phyloP scores from a whole-genome alignment of 352 stramenopile species.

The Globisporangium spinosum region DNA sequence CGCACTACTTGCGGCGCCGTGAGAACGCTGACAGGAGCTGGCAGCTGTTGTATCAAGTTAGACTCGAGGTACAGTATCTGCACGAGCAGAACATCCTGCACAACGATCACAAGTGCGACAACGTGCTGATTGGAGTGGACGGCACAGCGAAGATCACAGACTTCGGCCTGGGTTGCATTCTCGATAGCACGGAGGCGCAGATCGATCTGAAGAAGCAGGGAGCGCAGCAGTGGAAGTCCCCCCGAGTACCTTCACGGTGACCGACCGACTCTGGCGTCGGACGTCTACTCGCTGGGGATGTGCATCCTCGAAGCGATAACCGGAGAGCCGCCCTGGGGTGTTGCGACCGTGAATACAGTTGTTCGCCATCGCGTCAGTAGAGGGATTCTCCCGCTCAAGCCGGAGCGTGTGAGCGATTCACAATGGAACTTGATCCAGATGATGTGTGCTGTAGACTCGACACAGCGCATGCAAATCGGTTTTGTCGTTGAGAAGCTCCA shows the following conservation, averaged over 20 bases:
- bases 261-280: conserved; percentile 1
- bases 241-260: neutral
- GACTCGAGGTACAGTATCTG: conserved; percentile 1
- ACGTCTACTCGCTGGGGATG: conserved; percentile 13
- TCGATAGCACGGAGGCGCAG: conserved; percentile 2
- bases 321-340: conserved; percentile 1
- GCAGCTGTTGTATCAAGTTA: neutral
- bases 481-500: neutral
- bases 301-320: conserved; percentile 11
- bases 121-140: conserved; percentile 5
- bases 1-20: neutral
- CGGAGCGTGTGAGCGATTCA: neutral
- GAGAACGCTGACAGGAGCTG: neutral
- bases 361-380: neutral
- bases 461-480: neutral
- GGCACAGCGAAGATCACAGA: conserved; percentile 7
- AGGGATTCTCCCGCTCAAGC: neutral
- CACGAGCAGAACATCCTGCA: conserved; percentile 7
- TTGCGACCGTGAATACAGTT: neutral
- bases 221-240: neutral
- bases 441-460: neutral
- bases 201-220: conserved; percentile 1
- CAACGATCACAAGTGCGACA: conserved; percentile 15
- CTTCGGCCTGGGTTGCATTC: conserved; percentile 14
- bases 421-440: conserved; percentile 2